Conservation (phyloP, 1,284 basidiomycete genomes). For the Singerocomus inundabilis region DNA sequence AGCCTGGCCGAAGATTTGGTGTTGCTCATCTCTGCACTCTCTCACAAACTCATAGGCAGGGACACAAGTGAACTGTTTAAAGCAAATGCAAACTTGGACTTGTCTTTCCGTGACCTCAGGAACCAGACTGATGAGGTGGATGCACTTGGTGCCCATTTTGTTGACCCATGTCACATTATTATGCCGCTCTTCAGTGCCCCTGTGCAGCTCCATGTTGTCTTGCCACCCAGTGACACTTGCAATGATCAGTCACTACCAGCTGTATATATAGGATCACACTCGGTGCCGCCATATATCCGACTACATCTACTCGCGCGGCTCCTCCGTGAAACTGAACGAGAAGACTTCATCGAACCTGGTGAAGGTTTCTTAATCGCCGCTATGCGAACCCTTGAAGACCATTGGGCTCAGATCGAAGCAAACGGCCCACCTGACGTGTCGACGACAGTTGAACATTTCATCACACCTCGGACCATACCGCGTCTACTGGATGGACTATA, state of each 20-base stretch:
- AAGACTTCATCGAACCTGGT: constrained; percentile 60
- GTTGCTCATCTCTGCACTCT: constrained; percentile 49
- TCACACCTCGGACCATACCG: constrained; percentile 6
- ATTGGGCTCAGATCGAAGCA: constrained; percentile 64
- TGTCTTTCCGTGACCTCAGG: constrained; percentile 19
- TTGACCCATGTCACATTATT: constrained; percentile 46
- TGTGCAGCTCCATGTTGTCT: constrained; percentile 67
- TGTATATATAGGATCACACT: constrained; percentile 74
- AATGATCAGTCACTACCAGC: constrained; percentile 64
- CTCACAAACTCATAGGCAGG: constrained; percentile 48
- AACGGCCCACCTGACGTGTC: constrained; percentile 73
- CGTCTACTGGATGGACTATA: neutral
- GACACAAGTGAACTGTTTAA: constrained; percentile 27
- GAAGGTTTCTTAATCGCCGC: constrained; percentile 76
- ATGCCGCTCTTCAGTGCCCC: constrained; percentile 64
- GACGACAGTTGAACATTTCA: constrained; percentile 47
- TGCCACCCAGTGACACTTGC: constrained; percentile 42
- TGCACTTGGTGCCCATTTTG: constrained; percentile 59
- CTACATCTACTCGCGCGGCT: constrained; percentile 77
- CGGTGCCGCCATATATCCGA: constrained; percentile 80
- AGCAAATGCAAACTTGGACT: constrained; percentile 5
- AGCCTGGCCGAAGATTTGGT: constrained; percentile 48
- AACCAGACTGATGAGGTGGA: constrained; percentile 59
- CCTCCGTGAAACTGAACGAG: constrained; percentile 51
- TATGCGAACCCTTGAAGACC: constrained; percentile 72